phyloP scores from a whole-genome alignment of 306 rosid genomes.

The Citrullus colocynthis region DNA sequence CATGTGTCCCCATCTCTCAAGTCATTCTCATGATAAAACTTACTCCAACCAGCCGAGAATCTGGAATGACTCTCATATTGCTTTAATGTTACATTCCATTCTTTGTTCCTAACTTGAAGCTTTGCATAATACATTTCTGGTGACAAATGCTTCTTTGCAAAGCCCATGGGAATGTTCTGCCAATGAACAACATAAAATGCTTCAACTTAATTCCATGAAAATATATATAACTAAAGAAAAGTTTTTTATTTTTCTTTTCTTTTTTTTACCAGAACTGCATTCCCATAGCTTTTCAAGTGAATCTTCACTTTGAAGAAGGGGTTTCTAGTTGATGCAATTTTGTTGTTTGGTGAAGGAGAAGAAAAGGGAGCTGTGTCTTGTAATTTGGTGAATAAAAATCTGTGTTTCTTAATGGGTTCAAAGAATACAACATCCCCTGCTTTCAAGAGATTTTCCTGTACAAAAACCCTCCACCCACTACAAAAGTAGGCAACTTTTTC shows the following conservation, averaged over 20 bases:
- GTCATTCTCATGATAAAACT: constrained; percentile 3
- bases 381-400: constrained; percentile 7
- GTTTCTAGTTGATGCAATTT: not conserved
- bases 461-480: constrained; percentile 32
- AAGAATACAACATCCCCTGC: constrained; percentile 19
- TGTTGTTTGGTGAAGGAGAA: not conserved
- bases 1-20: not conserved
- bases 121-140: not conserved
- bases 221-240: too few species aligned
- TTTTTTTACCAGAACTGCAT: not conserved
- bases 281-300: too few species aligned
- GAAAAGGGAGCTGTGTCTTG: not conserved
- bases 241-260: not conserved
- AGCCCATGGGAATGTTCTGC: not conserved
- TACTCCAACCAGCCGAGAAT: not conserved
- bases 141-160: not conserved
- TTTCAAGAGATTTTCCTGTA: constrained; percentile 8
- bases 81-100: not conserved
- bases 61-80: not conserved
- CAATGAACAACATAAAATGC: not conserved
- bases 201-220: not conserved
- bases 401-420: not conserved
- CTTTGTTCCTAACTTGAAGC: not conserved
- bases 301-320: not conserved
- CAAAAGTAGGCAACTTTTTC: not conserved